Percentiles rank a stretch among this genome's conserved stretches.
Conservation (phyloP, 495 filamentous ascomycete genomes). For the Penicillium coprophilum region DNA sequence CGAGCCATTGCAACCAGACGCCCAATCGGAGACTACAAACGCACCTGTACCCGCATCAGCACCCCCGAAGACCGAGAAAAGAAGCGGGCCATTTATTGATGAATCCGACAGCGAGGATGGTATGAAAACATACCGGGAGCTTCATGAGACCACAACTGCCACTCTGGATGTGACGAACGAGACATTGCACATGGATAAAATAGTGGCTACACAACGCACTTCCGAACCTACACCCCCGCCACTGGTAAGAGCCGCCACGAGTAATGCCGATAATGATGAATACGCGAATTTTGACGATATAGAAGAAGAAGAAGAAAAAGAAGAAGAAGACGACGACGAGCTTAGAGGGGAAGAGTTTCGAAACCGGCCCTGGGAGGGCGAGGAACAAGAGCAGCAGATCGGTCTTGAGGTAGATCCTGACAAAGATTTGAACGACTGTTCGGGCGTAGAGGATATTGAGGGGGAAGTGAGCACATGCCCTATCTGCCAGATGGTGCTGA, state of each 20-base stretch:
- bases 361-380: conserved; percentile 37
- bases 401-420: conserved; percentile 16
- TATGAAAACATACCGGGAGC: conserved; percentile 25
- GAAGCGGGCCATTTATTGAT: conserved; percentile 60
- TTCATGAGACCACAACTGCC: conserved; percentile 15
- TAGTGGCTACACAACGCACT: conserved; percentile 52
- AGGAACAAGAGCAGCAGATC: conserved; percentile 26
- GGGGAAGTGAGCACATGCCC: conserved; percentile 58
- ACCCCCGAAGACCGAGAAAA: conserved; percentile 8
- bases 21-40: conserved; percentile 7
- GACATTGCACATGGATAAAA: conserved; percentile 20
- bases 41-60: neutral
- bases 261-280: conserved; percentile 54
- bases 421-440: conserved; percentile 23
- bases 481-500: conserved; percentile 66
- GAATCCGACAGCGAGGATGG: conserved; percentile 69
- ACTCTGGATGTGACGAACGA: conserved; percentile 6
- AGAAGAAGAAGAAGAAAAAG: conserved; percentile 62
- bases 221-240: conserved; percentile 29
- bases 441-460: conserved; percentile 41
- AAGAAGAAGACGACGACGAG: conserved; percentile 53
- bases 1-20: conserved; percentile 15
- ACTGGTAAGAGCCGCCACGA: conserved; percentile 59
- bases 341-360: conserved; percentile 44
- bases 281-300: conserved; percentile 70